These are phyloP conservation scores for Phylloporus gajari DNA, from an alignment of 1,284 basidiomycete genomes.

Conservation along the genomic window DNA sequence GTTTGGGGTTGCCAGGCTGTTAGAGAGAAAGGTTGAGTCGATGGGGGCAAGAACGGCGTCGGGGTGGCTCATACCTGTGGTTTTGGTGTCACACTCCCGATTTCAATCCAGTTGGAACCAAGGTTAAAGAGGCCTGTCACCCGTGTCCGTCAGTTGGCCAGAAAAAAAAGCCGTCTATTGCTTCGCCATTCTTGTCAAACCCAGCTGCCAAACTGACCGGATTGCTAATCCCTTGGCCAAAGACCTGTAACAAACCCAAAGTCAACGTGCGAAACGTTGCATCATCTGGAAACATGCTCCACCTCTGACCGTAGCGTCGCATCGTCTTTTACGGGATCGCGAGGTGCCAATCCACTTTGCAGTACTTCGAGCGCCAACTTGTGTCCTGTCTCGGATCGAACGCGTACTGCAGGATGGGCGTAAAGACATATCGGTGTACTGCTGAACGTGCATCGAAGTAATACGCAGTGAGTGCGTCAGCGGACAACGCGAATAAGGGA, in stretches of 20 bases:
- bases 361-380: conserved; percentile 86
- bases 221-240: conserved; percentile 84
- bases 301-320: conserved; percentile 79
- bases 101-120: conserved; percentile 97
- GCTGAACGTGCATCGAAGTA: conserved; percentile 90
- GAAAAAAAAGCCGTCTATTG: conserved; percentile 78
- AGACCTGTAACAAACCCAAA: conserved; percentile 65
- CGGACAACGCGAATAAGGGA: conserved; percentile 56
- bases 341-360: conserved; percentile 78
- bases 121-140: conserved; percentile 84
- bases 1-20: conserved; percentile 90
- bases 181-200: conserved; percentile 98
- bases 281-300: conserved; percentile 32
- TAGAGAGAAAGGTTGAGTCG: conserved; percentile 15
- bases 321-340: conserved; percentile 81
- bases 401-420: conserved; percentile 74
- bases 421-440: conserved; percentile 85
- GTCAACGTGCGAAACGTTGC: neutral
- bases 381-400: conserved; percentile 89
- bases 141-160: neutral
- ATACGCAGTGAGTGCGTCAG: conserved; percentile 75
- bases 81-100: conserved; percentile 95
- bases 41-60: neutral
- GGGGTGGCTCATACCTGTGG: conserved; percentile 73
- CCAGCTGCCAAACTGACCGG: conserved; percentile 96